These are phyloP conservation scores for Narthecium ossifragum DNA, from an alignment of 106 monocot species.

Conservation along the genomic window DNA sequence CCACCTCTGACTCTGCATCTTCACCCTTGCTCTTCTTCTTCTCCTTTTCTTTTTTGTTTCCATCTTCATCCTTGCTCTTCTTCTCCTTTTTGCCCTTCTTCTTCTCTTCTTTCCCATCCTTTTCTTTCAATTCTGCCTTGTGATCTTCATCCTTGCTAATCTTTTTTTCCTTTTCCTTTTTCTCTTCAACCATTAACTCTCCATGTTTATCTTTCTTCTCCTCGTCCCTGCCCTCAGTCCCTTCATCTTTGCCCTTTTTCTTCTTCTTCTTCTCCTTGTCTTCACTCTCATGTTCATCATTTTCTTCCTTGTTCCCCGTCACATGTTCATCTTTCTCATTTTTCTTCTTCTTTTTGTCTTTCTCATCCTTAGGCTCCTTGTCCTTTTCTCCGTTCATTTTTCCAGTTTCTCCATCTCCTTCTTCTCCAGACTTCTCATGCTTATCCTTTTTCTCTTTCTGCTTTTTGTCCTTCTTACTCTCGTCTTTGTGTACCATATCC, in stretches of 20 bases:
- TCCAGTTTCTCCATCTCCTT: not conserved
- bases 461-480: conserved; percentile 1
- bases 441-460: conserved; percentile 4
- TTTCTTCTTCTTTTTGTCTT: not conserved
- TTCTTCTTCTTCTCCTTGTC: not conserved
- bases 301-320: conserved; percentile 3
- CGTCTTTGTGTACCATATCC: not conserved
- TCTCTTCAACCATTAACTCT: conserved; percentile 1
- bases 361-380: conserved; percentile 1
- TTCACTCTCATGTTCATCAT: not conserved
- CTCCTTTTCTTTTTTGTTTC: conserved; percentile 13
- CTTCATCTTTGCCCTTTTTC: not conserved
- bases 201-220: not conserved
- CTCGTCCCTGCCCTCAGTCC: too few species aligned
- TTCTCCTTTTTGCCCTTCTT: conserved; percentile 1
- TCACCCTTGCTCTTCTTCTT: conserved; percentile 18
- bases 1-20: conserved; percentile 13
- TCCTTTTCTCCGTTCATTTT: not conserved
- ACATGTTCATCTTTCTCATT: not conserved
- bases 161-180: conserved; percentile 8
- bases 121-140: not conserved
- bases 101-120: conserved; percentile 7
- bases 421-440: not conserved
- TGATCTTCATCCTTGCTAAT: not conserved
- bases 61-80: conserved; percentile 3